A percentile compares a stretch with the other conserved stretches of the same genome.
These are phyloP conservation scores for Pyrus pyrifolia DNA, from an alignment of 306 rosid genomes.

Conservation along the genomic window DNA sequence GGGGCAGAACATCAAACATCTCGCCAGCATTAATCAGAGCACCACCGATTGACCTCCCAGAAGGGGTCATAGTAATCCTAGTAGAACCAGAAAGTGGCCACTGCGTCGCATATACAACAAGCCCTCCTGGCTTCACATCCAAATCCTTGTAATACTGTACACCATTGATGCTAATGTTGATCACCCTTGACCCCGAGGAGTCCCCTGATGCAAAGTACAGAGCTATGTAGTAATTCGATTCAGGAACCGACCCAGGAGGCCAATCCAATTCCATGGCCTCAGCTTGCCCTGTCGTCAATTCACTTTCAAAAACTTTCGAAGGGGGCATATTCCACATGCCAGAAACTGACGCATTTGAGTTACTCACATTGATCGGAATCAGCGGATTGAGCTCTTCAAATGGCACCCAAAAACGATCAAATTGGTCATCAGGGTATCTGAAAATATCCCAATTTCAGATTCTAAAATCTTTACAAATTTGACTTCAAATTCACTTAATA, in stretches of 20 bases:
- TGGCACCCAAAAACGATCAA: constrained; percentile 73
- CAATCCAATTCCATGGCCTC: constrained; percentile 53
- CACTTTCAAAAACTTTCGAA: constrained; percentile 48
- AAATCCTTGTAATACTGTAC: constrained; percentile 45
- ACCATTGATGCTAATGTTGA: constrained; percentile 56
- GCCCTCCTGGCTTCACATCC: constrained; percentile 50
- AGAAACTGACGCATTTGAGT: constrained; percentile 50
- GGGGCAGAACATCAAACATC: constrained; percentile 47
- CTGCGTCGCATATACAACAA: constrained; percentile 57
- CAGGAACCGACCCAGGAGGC: constrained; percentile 52
- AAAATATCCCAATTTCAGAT: background rate
- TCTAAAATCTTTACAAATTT: background rate
- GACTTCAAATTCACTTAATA: background rate
- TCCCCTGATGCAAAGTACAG: constrained; percentile 67
- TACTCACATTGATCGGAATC: constrained; percentile 26
- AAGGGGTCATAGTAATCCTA: constrained; percentile 54
- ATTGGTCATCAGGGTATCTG: constrained; percentile 85
- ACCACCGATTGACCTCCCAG: constrained; percentile 45
- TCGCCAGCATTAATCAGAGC: constrained; percentile 84
- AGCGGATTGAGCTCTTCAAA: constrained; percentile 28
- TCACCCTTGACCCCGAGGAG: constrained; percentile 37
- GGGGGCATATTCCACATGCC: constrained; percentile 91
- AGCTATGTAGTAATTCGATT: constrained; percentile 56
- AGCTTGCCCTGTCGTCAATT: constrained; percentile 33
- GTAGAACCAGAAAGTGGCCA: constrained; percentile 86